Conservation (phyloP, 257 asterid species). For the Rhazya stricta region DNA sequence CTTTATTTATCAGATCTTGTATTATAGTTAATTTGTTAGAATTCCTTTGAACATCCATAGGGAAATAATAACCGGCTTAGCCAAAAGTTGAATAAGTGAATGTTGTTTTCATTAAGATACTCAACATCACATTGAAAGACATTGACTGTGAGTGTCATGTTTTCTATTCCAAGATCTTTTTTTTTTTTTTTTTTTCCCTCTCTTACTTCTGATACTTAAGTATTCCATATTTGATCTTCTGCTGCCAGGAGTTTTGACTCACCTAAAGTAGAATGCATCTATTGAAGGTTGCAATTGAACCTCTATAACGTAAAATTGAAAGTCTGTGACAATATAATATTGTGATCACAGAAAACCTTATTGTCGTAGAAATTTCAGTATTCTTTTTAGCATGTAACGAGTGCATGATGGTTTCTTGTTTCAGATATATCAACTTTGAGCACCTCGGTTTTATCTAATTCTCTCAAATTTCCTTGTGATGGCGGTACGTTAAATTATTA, state of each 20-base stretch:
- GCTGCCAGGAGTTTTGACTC: not conserved
- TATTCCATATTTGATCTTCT: not conserved
- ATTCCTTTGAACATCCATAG: not conserved
- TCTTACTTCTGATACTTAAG: not conserved
- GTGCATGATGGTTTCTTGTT: not conserved
- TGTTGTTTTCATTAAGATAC: not conserved
- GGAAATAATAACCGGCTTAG: not conserved
- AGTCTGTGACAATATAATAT: not conserved
- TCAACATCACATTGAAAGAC: not conserved
- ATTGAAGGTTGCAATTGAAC: too few relatives aligned
- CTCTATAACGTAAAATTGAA: not conserved
- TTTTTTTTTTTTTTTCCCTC: too few relatives aligned
- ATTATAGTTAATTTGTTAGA: not conserved
- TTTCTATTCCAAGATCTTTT: not conserved
- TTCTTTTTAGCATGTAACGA: not conserved
- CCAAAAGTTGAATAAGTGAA: not conserved
- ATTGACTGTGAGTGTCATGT: not conserved
- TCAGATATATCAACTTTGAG: constrained; percentile 9
- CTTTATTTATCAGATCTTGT: not conserved
- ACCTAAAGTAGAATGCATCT: not conserved
- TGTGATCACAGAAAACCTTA: too few relatives aligned
- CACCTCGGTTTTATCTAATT: not conserved
- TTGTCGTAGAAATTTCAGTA: not conserved
- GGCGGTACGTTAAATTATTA: constrained; percentile 14
- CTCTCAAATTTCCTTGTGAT: constrained; percentile 6